These are phyloP conservation scores for Russula compacta DNA, from an alignment of 768 basidiomycete genomes.

Conservation along the genomic window DNA sequence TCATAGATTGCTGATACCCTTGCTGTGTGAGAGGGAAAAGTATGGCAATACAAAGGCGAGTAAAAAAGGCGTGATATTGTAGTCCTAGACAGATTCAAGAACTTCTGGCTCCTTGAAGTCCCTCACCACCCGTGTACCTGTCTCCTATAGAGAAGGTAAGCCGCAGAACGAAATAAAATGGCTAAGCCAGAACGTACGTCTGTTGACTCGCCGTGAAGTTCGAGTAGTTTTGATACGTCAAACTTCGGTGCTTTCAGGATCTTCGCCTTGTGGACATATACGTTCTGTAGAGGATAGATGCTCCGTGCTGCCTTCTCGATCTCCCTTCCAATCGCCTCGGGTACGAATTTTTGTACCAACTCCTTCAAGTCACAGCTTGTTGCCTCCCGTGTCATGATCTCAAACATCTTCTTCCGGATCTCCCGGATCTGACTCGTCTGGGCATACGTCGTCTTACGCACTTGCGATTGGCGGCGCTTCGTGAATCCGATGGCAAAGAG, in stretches of 20 bases:
- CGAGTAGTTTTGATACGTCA: slow-evolving; percentile 89
- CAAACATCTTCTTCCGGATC: slow-evolving; percentile 99
- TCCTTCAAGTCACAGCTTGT: slow-evolving; percentile 95
- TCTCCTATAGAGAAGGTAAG: slow-evolving; percentile 51
- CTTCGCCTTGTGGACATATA: slow-evolving; percentile 98
- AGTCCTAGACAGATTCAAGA: slow-evolving; percentile 70
- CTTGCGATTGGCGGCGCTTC: slow-evolving; percentile 91
- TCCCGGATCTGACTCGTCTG: slow-evolving; percentile 91
- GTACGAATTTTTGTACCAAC: slow-evolving; percentile 96
- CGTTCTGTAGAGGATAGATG: slow-evolving; percentile 99
- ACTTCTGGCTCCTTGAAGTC: slow-evolving; percentile 99
- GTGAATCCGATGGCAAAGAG: slow-evolving; percentile 99
- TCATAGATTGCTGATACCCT: slow-evolving; percentile 34
- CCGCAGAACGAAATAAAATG: neutral
- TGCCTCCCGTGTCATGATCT: slow-evolving; percentile 95
- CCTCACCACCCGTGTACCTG: slow-evolving; percentile 86
- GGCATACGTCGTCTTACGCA: slow-evolving; percentile 98
- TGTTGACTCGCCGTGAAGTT: slow-evolving; percentile 91
- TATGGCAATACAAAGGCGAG: slow-evolving; percentile 19
- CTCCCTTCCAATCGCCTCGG: slow-evolving; percentile 97
- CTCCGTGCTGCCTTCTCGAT: slow-evolving; percentile 96
- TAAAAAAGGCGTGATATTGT: slow-evolving; percentile 21
- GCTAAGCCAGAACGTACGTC: slow-evolving; percentile 52
- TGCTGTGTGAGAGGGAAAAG: slow-evolving; percentile 28
- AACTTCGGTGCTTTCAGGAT: slow-evolving; percentile 98